Percentiles rank a stretch among this genome's conserved stretches.
phyloP scores from a whole-genome alignment of 768 basidiomycete genomes.

The Trametes meyenii region DNA sequence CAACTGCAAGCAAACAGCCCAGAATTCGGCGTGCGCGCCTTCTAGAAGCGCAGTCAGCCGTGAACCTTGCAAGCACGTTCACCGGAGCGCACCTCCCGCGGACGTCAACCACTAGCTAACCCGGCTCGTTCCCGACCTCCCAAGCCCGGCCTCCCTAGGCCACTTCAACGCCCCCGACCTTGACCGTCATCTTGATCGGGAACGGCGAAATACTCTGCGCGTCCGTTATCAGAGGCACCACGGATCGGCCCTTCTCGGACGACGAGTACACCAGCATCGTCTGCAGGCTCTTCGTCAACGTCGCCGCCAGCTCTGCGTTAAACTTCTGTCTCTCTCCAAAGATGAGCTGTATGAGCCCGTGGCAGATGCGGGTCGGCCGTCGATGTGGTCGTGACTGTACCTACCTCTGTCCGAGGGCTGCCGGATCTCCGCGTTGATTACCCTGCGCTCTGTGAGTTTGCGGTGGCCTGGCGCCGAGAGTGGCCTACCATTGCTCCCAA shows the following conservation, averaged over 20 bases:
- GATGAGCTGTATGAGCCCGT: not conserved
- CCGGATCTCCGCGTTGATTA: conserved; percentile 77
- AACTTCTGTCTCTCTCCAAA: conserved; percentile 52
- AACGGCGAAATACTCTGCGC: conserved; percentile 75
- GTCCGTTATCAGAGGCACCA: conserved; percentile 81
- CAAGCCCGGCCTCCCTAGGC: conserved; percentile 31
- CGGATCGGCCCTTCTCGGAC: conserved; percentile 72
- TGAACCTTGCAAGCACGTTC: conserved; percentile 15
- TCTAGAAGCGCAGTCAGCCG: conserved; percentile 2
- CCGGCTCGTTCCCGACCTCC: not conserved
- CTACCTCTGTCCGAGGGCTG: conserved; percentile 70
- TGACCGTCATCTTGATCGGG: conserved; percentile 70
- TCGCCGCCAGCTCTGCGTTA: conserved; percentile 57
- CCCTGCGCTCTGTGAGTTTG: conserved; percentile 47
- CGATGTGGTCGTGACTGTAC: not conserved
- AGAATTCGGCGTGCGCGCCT: not conserved
- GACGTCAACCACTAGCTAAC: not conserved
- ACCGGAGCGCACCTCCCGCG: conserved; percentile 13
- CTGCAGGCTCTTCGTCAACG: conserved; percentile 66
- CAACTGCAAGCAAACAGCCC: not conserved
- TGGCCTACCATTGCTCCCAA: conserved; percentile 80
- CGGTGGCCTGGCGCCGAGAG: conserved; percentile 7
- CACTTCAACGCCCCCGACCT: conserved; percentile 67
- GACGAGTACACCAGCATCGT: conserved; percentile 79
- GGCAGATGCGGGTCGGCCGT: not conserved